Conservation (phyloP, 768 basidiomycete genomes). For the Boletus pseudopeckii region DNA sequence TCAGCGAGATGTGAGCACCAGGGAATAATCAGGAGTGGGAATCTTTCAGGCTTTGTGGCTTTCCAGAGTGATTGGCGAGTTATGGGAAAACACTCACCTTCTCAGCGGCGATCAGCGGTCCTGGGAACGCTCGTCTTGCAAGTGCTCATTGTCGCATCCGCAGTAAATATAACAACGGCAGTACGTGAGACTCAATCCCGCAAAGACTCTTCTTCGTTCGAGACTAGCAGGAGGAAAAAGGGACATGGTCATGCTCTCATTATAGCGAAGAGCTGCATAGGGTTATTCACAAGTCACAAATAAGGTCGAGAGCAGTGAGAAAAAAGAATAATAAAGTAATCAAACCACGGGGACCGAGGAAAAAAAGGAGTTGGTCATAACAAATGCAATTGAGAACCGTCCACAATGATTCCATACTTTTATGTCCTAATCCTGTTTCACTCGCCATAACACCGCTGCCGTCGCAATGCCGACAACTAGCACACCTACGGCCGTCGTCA, state of each 20-base stretch:
- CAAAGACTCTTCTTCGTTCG: too few relatives aligned
- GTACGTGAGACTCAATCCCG: too few relatives aligned
- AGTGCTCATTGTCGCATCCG: too few relatives aligned
- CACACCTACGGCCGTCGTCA: slow-evolving; percentile 59
- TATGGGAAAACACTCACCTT: too few relatives aligned
- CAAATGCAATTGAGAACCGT: slow-evolving; percentile 14
- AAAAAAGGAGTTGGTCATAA: slow-evolving; percentile 13
- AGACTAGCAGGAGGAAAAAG: not conserved
- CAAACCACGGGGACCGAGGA: slow-evolving; percentile 6
- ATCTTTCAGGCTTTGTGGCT: too few relatives aligned
- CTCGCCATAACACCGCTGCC: slow-evolving; percentile 70
- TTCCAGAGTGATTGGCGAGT: too few relatives aligned
- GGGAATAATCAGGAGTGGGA: too few relatives aligned
- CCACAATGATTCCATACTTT: slow-evolving; percentile 13
- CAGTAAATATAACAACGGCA: too few relatives aligned
- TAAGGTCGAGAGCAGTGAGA: slow-evolving; percentile 15
- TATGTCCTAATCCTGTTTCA: slow-evolving; percentile 42
- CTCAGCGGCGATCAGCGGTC: too few relatives aligned
- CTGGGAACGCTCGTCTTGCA: too few relatives aligned
- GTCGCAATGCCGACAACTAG: slow-evolving; percentile 65
- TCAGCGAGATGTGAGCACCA: too few relatives aligned
- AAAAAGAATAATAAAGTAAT: slow-evolving; percentile 30
- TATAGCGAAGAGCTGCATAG: slow-evolving; percentile 22
- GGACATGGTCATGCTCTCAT: slow-evolving; percentile 15
- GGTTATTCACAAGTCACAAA: slow-evolving; percentile 25